Evolutionary conservation across 1,284 basidiomycete species (phyloP).

Genomic region (Microbotryomycetes sp.): DNA sequence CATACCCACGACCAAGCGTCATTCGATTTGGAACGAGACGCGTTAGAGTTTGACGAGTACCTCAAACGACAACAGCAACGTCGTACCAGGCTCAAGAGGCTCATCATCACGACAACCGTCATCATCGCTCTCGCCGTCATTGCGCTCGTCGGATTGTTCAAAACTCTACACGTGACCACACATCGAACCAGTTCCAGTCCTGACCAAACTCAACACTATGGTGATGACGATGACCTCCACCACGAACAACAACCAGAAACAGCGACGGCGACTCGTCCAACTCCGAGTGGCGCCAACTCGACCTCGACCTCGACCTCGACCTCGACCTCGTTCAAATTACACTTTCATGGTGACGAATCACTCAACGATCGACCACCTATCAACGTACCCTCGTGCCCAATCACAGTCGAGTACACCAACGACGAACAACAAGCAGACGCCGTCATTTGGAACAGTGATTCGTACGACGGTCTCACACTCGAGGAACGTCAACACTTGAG

Average conservation of each 20-base stretch:
- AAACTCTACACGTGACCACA: not conserved
- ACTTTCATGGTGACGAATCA: conserved; percentile 1
- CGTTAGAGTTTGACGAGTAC: too few relatives aligned
- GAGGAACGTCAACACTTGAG: not conserved
- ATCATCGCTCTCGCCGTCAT: not conserved
- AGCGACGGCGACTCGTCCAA: too few relatives aligned
- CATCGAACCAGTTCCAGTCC: not conserved
- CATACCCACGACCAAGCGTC: not conserved
- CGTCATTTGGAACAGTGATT: conserved; percentile 18
- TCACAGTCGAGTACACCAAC: conserved; percentile 15
- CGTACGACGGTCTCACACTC: not conserved
- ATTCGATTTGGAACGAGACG: not conserved
- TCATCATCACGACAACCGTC: not conserved
- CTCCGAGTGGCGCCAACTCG: too few relatives aligned
- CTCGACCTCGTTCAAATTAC: conserved; percentile 5
- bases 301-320: too few relatives aligned
- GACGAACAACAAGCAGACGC: conserved; percentile 11
- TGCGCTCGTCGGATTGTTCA: not conserved
- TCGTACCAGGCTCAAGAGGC: not conserved
- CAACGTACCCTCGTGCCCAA: conserved; percentile 5
- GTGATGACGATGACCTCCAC: too few relatives aligned
- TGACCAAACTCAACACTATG: not conserved
- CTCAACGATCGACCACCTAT: conserved; percentile 6
- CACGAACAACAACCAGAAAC: too few relatives aligned
- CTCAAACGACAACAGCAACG: not conserved